phyloP scores from a whole-genome alignment of 805 yeast species.

The Yarrowia bubula region DNA sequence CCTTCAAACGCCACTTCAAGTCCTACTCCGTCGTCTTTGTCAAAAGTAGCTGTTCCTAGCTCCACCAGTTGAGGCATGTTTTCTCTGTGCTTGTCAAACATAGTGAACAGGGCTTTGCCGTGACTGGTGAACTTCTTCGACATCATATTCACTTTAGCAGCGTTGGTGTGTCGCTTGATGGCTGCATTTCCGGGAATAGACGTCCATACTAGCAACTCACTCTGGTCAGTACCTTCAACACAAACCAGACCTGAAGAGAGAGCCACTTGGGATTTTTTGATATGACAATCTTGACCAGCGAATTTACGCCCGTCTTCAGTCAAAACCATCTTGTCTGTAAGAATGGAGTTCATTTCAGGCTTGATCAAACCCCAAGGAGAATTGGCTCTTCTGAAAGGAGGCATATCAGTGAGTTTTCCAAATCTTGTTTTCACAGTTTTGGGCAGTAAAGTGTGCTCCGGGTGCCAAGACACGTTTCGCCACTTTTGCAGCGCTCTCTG shows the following conservation, averaged over 20 bases:
- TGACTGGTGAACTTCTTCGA: background rate
- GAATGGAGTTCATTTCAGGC: background rate
- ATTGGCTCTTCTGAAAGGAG: background rate
- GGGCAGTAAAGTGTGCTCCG: background rate
- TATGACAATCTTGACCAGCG: background rate
- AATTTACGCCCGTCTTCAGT: conserved; percentile 5
- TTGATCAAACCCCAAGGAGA: conserved; percentile 3
- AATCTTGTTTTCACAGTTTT: background rate
- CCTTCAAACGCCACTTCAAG: conserved; percentile 12
- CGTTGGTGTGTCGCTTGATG: background rate
- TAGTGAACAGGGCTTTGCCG: background rate
- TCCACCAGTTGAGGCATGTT: background rate
- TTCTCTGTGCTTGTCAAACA: background rate
- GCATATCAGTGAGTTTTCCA: conserved; percentile 1
- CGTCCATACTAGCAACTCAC: background rate
- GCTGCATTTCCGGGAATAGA: background rate
- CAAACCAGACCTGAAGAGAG: background rate
- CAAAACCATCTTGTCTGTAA: conserved; percentile 11
- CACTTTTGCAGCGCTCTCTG: background rate
- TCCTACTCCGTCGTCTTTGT: conserved; percentile 3
- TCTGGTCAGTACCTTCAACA: background rate
- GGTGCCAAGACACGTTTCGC: conserved; percentile 1
- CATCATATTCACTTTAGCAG: background rate
- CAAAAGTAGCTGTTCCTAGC: background rate
- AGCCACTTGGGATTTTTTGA: background rate